phyloP scores from a whole-genome alignment of 805 yeast genomes.

The Ogataea corticis region DNA sequence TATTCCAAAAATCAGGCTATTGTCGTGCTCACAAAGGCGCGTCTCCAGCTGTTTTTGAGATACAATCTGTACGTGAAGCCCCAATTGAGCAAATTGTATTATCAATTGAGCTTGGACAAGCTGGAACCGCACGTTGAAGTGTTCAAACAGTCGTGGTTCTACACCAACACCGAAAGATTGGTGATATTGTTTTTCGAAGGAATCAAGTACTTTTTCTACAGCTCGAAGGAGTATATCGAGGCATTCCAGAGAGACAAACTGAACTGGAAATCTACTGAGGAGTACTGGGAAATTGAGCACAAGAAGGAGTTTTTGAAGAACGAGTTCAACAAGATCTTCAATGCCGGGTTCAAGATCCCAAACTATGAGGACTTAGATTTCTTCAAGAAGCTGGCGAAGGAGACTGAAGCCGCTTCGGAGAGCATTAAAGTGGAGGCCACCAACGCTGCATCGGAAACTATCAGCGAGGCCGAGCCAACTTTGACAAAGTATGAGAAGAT shows the following conservation, averaged over 20 bases:
- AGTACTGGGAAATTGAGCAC: constrained; percentile 29
- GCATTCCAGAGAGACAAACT: constrained; percentile 23
- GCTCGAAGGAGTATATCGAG: constrained; percentile 12
- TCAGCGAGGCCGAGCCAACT: constrained; percentile 20
- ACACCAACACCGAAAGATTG: constrained; percentile 8
- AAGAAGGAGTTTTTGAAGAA: constrained; percentile 34
- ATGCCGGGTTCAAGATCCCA: constrained; percentile 32
- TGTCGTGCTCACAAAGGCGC: constrained; percentile 10
- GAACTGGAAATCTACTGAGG: constrained; percentile 27
- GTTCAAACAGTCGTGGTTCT: constrained; percentile 16
- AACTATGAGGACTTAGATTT: constrained; percentile 26
- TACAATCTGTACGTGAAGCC: constrained; percentile 29
- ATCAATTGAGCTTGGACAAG: constrained; percentile 14
- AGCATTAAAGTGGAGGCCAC: constrained; percentile 9
- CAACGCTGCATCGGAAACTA: constrained; percentile 14
- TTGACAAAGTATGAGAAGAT: constrained; percentile 31
- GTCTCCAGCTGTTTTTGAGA: constrained; percentile 14
- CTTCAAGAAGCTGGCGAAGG: constrained; percentile 21
- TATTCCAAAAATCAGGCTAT: constrained; percentile 7
- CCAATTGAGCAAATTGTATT: constrained; percentile 7
- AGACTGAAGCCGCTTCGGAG: constrained; percentile 6
- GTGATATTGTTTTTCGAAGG: constrained; percentile 3
- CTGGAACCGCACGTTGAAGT: constrained; percentile 23
- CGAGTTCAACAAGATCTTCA: constrained; percentile 32
- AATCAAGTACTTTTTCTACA: constrained; percentile 8